These are phyloP conservation scores for Fraxinus quadrangulata DNA, from an alignment of 257 asterid species.

Conservation along the genomic window DNA sequence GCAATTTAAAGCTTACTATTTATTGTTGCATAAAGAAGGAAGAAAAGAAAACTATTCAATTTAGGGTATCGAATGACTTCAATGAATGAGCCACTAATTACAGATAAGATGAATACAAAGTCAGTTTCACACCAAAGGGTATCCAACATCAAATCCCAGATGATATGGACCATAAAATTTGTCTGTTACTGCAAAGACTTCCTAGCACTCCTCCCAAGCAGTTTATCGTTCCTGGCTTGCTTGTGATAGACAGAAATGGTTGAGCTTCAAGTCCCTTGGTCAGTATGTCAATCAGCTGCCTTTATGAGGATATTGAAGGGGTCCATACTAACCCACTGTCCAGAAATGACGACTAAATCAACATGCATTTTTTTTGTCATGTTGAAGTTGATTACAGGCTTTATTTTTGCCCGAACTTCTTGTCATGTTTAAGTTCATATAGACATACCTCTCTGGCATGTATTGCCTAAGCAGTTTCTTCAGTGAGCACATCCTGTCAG, in stretches of 20 bases:
- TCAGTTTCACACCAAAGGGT: not conserved
- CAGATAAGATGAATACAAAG: not conserved
- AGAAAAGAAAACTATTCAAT: not conserved
- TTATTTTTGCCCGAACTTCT: too few species aligned
- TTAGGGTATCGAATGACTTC: not conserved
- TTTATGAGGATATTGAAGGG: not conserved
- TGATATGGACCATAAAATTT: not conserved
- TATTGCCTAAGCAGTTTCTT: not conserved
- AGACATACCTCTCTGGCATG: not conserved
- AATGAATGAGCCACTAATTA: not conserved
- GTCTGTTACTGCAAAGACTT: not conserved
- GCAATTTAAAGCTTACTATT: not conserved
- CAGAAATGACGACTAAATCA: not conserved
- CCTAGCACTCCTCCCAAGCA: not conserved
- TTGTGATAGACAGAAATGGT: not conserved
- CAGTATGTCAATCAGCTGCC: not conserved
- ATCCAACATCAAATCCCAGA: not conserved
- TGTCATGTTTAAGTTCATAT: too few species aligned
- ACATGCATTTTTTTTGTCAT: too few species aligned
- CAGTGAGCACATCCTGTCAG: not conserved
- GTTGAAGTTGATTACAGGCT: too few species aligned
- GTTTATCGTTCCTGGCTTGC: not conserved
- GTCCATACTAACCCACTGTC: not conserved
- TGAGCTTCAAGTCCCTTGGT: not conserved
- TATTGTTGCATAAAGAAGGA: not conserved